These are phyloP conservation scores for Primulina huaijiensis DNA, from an alignment of 257 asterid genomes.

Conservation along the genomic window DNA sequence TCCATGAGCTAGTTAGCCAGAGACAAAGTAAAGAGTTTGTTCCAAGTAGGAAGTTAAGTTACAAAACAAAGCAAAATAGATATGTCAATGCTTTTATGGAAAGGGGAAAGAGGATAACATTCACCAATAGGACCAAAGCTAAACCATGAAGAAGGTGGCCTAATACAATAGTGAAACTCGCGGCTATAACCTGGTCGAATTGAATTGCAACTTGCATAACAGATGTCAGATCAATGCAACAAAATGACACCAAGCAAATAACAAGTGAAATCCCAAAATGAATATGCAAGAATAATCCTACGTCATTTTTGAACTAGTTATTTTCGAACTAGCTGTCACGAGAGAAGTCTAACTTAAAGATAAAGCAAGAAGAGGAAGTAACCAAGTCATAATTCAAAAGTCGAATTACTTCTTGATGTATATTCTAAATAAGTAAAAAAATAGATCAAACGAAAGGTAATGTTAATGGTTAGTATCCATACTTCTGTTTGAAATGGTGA, in stretches of 20 bases:
- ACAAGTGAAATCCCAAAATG: slow-evolving; percentile 7
- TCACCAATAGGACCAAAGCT: slow-evolving; percentile 22
- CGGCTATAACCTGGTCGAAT: slow-evolving; percentile 21
- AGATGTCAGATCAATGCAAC: slow-evolving; percentile 30
- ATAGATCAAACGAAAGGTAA: slow-evolving; percentile 71
- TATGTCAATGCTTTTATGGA: neutral
- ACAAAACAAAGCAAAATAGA: slow-evolving; percentile 15
- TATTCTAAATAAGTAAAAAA: slow-evolving; percentile 48
- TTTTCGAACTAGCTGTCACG: slow-evolving; percentile 53
- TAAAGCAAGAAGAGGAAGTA: slow-evolving; percentile 32
- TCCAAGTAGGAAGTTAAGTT: slow-evolving; percentile 23
- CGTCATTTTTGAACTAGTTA: slow-evolving; percentile 45
- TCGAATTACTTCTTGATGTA: slow-evolving; percentile 28
- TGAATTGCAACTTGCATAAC: slow-evolving; percentile 11
- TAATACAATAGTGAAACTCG: slow-evolving; percentile 20
- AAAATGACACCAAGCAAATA: slow-evolving; percentile 25
- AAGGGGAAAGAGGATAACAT: slow-evolving; percentile 15
- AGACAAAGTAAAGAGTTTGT: slow-evolving; percentile 19
- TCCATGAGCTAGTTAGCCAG: slow-evolving; percentile 1
- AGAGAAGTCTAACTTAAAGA: slow-evolving; percentile 33
- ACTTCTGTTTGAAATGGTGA: slow-evolving; percentile 97
- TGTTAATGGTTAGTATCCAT: slow-evolving; percentile 99
- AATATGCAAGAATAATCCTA: slow-evolving; percentile 30
- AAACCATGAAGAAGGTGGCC: slow-evolving; percentile 18
- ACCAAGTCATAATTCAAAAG: slow-evolving; percentile 37